A percentile compares a stretch with the other conserved stretches of the same genome.
Conservation (phyloP, 2,329 filamentous ascomycete genomes). For the Thermothelomyces thermophilus region DNA sequence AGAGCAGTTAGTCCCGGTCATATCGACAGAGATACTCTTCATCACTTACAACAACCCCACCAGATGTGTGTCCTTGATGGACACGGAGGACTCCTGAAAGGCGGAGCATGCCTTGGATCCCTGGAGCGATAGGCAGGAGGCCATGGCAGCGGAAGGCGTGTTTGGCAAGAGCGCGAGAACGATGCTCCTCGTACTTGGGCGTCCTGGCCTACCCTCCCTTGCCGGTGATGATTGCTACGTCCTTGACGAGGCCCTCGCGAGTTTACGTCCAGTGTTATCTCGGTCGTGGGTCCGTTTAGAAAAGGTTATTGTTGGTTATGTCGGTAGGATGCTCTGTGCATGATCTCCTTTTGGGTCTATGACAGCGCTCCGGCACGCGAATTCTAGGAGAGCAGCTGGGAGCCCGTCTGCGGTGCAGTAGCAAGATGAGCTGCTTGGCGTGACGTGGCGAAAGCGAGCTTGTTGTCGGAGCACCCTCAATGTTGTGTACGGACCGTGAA, state of each 20-base stretch:
- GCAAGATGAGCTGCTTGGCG: too few species aligned
- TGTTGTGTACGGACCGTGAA: background rate
- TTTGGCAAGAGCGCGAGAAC: constrained; percentile 27
- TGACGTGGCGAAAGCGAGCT: too few species aligned
- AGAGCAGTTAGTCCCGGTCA: background rate
- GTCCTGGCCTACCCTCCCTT: constrained; percentile 7
- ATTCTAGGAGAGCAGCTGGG: background rate
- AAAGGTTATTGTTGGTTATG: constrained; percentile 10
- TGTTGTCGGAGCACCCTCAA: background rate
- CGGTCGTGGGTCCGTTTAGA: background rate
- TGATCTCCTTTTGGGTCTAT: constrained; percentile 19
- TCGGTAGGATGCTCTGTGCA: constrained; percentile 20
- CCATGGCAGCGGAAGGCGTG: constrained; percentile 32
- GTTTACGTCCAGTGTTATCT: background rate
- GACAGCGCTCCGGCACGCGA: constrained; percentile 11
- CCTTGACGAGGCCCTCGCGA: background rate
- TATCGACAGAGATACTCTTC: background rate
- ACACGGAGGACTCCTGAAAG: constrained; percentile 66
- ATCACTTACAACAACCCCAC: constrained; percentile 57
- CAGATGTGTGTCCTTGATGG: constrained; percentile 53
- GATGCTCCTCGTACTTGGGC: constrained; percentile 12
- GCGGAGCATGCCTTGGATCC: constrained; percentile 66
- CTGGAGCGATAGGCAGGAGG: constrained; percentile 58
- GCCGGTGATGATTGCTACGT: constrained; percentile 6
- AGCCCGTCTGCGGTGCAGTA: too few species aligned